Base-by-base conservation (phyloP, 176 grass and related monocot genomes). In the Lolium perenne region DNA sequence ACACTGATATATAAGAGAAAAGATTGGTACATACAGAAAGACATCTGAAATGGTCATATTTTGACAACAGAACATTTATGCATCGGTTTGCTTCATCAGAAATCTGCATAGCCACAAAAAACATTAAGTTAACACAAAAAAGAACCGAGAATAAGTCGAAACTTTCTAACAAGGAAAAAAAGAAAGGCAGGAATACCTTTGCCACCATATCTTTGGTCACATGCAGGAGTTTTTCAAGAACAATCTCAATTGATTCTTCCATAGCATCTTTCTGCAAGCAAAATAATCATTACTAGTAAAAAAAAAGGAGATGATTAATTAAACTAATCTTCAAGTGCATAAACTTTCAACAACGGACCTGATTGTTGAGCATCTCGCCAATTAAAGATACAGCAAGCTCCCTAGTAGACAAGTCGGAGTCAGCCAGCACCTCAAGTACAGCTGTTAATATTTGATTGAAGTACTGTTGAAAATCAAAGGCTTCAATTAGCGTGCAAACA, bases 371-470 rank as follows among this genome's bases (percentile, higher is more conserved):
- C 92, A 99, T 99, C 95, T 94, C 88, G 8, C 67, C 57, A 78
- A 94, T 88, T 83, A 99, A 88, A 91, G 97, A 93, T 82, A 99
- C 83, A 66, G 87, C 88, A 75, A 94, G 80, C 71, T 96, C 97
- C 86, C 90, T 94, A 17, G 84, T 91, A 57, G 97, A 90, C 75
- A 90, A 79, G 83, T 99, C 97, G 38, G 94, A 87, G 84, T 93
- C 97, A 87, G 91, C 94, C 83, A 99, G 83, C 9, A 93, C 90
- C 76, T 96, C 97, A 74, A 99, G 92, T 62, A 94, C 94, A 81
- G 94, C 83, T n/a, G 85, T 94, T 76, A 99, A 91, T 59, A 96
- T 96, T 92, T 99, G 97, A 99, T 96, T 99, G 92, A 99, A 99
- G 67, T 99, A 99, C 97, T 99, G 89, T 84, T n/a, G 54, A 49